phyloP scores from a whole-genome alignment of 1,284 basidiomycete genomes.

The Pseudozyma sp. region DNA sequence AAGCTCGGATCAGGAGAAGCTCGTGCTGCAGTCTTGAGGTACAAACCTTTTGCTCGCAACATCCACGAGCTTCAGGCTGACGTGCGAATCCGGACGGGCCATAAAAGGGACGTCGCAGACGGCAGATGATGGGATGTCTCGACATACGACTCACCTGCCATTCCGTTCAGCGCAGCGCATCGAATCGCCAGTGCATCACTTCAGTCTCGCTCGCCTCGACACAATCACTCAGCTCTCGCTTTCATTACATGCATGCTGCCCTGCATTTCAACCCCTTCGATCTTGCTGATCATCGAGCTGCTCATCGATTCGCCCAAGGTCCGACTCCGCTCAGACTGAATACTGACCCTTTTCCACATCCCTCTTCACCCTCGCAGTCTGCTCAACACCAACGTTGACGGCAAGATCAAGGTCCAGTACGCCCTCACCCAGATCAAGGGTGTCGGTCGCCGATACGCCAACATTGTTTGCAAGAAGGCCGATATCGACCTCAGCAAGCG shows the following conservation, averaged over 20 bases:
- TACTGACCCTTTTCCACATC: constrained; percentile 2
- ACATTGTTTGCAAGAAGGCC: constrained; percentile 99
- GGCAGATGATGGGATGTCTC: too few relatives aligned
- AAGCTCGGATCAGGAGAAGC: too few relatives aligned
- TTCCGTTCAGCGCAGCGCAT: too few relatives aligned
- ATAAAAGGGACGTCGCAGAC: too few relatives aligned
- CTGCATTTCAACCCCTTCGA: background rate
- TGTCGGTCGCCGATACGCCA: constrained; percentile 98
- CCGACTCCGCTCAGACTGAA: background rate
- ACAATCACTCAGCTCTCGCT: too few relatives aligned
- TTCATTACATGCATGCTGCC: background rate
- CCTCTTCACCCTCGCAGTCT: constrained; percentile 73
- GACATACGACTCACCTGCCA: too few relatives aligned
- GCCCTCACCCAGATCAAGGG: constrained; percentile 86
- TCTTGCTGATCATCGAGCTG: constrained; percentile 23
- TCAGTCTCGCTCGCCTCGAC: too few relatives aligned
- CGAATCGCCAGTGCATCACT: too few relatives aligned
- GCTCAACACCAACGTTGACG: constrained; percentile 99
- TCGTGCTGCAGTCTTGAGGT: too few relatives aligned
- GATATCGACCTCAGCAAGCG: constrained; percentile 99
- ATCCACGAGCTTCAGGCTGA: too few relatives aligned
- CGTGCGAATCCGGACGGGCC: too few relatives aligned
- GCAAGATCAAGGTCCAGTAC: constrained; percentile 87
- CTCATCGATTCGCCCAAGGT: background rate
- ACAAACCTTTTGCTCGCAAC: too few relatives aligned